Evolutionary conservation across 2,329 filamentous ascomycete genomes (phyloP).

Genomic region (Diaporthe longicolla): DNA sequence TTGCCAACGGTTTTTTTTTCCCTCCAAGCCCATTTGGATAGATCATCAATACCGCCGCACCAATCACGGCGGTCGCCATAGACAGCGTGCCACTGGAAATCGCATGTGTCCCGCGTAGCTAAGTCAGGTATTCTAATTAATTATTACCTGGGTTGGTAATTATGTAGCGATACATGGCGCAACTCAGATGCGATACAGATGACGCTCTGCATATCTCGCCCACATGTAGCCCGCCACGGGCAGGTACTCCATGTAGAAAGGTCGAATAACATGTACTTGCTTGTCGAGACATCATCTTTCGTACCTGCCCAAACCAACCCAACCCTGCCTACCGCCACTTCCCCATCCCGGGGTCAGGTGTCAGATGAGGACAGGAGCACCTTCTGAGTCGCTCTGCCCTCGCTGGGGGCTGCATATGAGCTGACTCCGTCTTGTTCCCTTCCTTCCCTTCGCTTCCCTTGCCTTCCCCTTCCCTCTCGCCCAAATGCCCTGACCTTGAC

Average conservation of each 20-base stretch:
- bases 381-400: not conserved
- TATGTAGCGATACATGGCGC: not conserved
- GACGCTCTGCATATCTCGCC: conserved; percentile 10
- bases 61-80: conserved; percentile 13
- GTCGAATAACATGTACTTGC: not conserved
- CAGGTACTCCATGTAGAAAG: too few species aligned
- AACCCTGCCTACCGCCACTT: conserved; percentile 1
- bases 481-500: not conserved
- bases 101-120: conserved; percentile 10
- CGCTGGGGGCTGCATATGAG: conserved; percentile 30
- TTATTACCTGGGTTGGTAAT: not conserved
- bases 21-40: conserved; percentile 17
- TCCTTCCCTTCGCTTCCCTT: not conserved
- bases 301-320: not conserved
- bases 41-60: conserved; percentile 7
- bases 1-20: conserved; percentile 23
- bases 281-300: not conserved
- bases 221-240: not conserved
- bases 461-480: not conserved
- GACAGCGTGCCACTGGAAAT: conserved; percentile 4
- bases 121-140: conserved; percentile 10
- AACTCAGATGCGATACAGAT: conserved; percentile 16
- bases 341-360: conserved; percentile 16
- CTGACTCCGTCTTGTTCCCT: conserved; percentile 18
- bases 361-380: conserved; percentile 6